Evolutionary conservation across 768 basidiomycete genomes (phyloP).

Genomic region (Xerocomellus intermedius): DNA sequence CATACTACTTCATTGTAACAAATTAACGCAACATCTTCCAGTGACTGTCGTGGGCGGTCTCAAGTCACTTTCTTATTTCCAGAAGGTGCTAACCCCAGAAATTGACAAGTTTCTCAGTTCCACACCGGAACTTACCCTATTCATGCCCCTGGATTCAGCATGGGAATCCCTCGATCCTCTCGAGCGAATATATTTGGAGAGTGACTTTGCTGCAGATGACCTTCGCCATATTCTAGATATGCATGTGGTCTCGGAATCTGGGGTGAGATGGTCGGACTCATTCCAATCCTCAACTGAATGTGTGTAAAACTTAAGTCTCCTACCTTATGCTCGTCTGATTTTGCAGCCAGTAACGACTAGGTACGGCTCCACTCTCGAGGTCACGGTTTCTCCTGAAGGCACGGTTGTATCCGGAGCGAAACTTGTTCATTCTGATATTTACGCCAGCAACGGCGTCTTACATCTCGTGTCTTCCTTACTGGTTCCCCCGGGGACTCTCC

Average conservation of each 20-base stretch:
- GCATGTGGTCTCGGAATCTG: constrained; percentile 61
- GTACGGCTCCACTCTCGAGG: constrained; percentile 63
- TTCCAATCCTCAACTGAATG: constrained; percentile 52
- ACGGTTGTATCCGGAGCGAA: constrained; percentile 56
- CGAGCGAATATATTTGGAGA: constrained; percentile 87
- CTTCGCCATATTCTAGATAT: constrained; percentile 73
- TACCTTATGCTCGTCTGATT: constrained; percentile 11
- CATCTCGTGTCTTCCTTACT: constrained; percentile 87
- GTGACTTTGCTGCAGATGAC: constrained; percentile 81
- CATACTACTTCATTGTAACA: background rate
- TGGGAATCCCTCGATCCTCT: constrained; percentile 75
- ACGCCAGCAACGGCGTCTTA: constrained; percentile 92
- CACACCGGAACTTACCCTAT: constrained; percentile 77
- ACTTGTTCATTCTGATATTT: constrained; percentile 77
- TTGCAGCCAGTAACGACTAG: constrained; percentile 61
- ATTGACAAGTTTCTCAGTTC: constrained; percentile 57
- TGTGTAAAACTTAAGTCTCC: constrained; percentile 36
- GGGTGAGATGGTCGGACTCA: constrained; percentile 66
- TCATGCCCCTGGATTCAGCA: constrained; percentile 83
- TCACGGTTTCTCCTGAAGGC: constrained; percentile 53
- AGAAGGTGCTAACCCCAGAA: constrained; percentile 64
- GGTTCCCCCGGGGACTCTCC: constrained; percentile 69
- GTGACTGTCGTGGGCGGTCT: constrained; percentile 60
- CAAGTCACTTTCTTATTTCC: constrained; percentile 68
- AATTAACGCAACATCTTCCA: constrained; percentile 29